These are phyloP conservation scores for Rosa chinensis DNA, from an alignment of 306 rosid genomes.

Conservation along the genomic window DNA sequence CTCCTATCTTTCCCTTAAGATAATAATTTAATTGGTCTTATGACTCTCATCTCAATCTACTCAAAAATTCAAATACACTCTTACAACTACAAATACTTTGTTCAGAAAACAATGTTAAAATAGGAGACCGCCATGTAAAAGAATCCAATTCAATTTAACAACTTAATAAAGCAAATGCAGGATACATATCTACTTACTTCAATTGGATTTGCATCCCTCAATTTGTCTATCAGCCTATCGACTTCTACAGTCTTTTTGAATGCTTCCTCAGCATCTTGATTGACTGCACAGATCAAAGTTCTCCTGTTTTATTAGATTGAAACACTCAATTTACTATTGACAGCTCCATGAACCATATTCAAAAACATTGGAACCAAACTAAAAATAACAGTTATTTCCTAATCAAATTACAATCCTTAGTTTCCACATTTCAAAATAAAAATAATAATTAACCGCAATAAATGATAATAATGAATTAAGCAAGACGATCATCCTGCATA, in stretches of 20 bases:
- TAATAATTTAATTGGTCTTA: not conserved
- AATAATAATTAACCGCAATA: not conserved
- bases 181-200: conserved; percentile 41
- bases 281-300: conserved; percentile 92
- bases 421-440: not conserved
- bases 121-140: not conserved
- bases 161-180: not conserved
- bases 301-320: conserved; percentile 86
- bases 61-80: not conserved
- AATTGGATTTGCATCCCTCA: conserved; percentile 69
- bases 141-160: not conserved
- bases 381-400: not conserved
- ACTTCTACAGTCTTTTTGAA: conserved; percentile 86
- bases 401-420: not conserved
- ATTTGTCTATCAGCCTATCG: conserved; percentile 77
- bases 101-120: not conserved
- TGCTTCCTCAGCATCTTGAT: conserved; percentile 84
- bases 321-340: conserved; percentile 54
- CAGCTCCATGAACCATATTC: conserved; percentile 29
- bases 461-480: not conserved
- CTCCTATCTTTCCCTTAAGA: not conserved
- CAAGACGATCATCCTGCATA: no score
- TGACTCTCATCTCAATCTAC: not conserved
- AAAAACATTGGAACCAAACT: not conserved
- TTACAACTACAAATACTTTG: not conserved